Evolutionary conservation across 805 yeast genomes (phyloP), one percentile per base, ranked within the genome.

Genomic region (Zygosaccharomyces bisporus): DNA sequence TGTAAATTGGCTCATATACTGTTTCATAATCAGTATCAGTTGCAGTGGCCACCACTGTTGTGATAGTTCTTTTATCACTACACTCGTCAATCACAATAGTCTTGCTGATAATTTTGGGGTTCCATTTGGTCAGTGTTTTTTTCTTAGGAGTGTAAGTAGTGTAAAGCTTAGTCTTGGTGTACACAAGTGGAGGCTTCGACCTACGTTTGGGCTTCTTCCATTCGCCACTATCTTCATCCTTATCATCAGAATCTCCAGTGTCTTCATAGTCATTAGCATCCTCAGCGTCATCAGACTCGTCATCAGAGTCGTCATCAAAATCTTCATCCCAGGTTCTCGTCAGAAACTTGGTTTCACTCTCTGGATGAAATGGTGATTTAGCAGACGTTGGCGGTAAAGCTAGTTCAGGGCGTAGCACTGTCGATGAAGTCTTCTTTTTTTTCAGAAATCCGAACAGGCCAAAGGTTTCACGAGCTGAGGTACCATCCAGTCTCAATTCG

Each of bases 101-200:
- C 6, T 44, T 49, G 12, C 42, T 44, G 29, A 42, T 41, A 19
- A 25, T n/a, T 8, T 27, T 47, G n/a, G 47, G 51, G 13, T 47
- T 44, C 52, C 51, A 47, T 34, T 37, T 42, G 4, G 52, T 44
- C 27, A 27, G 32, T 1, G 49, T 49, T 31, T 40, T 37, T 35
- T 45, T 48, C 16, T 34, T 49, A 2, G 55, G 51, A n/a, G 39
- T 32, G 19, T 49, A 51, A 7, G 49, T 41, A 2, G 52, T 50
- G 34, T 39, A 45, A n/a, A 33, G 38, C 20, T 45, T 24, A 8
- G 56, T 52, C 19, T 46, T 35, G 2, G 54, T 51, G 13, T 45
- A 43, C 20, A 37, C 27, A 6, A 42, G 24, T 10, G 49, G 41
- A 14, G 24, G 39, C 9, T 41, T 30, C 9, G 33, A 10, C 13